Conservation (phyloP, 1,139 yeast species). For the Kodamaea anthophila region DNA sequence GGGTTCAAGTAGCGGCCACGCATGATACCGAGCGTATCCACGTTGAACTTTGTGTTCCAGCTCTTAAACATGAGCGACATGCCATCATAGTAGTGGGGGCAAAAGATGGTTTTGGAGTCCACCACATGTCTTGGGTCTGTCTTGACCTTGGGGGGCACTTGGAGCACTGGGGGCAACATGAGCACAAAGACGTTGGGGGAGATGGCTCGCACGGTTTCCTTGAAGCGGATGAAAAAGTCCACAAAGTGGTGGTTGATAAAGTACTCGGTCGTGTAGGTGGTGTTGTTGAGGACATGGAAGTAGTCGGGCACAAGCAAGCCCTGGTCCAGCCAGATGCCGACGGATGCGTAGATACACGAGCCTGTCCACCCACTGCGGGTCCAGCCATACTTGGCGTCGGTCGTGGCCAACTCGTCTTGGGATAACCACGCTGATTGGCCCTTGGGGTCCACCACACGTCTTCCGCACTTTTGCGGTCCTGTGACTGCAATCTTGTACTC, state of each 20-base stretch:
- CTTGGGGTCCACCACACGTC: slow-evolving; percentile 54
- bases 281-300: slow-evolving; percentile 1
- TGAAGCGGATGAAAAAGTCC: slow-evolving; percentile 49
- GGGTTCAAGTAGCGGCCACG: slow-evolving; percentile 73
- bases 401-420: slow-evolving; percentile 26
- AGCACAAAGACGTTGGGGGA: slow-evolving; percentile 49
- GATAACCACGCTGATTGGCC: slow-evolving; percentile 68
- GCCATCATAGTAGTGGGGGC: slow-evolving; percentile 93
- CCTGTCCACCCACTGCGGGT: slow-evolving; percentile 66
- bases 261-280: slow-evolving; percentile 20
- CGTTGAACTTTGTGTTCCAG: slow-evolving; percentile 73
- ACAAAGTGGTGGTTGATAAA: slow-evolving; percentile 62
- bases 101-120: slow-evolving; percentile 62
- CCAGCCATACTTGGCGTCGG: slow-evolving; percentile 69
- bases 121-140: slow-evolving; percentile 44
- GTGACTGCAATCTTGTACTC: slow-evolving; percentile 59
- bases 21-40: slow-evolving; percentile 87
- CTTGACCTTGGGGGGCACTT: slow-evolving; percentile 65
- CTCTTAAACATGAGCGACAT: slow-evolving; percentile 84
- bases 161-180: slow-evolving; percentile 80
- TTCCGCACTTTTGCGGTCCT: slow-evolving; percentile 66
- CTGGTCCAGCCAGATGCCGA: slow-evolving; percentile 57
- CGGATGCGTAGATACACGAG: slow-evolving; percentile 70
- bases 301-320: slow-evolving; percentile 2
- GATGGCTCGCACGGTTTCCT: slow-evolving; percentile 40